Evolutionary conservation across 2,329 filamentous ascomycete genomes (phyloP).

Genomic region (Dothideomycetes sp.): DNA sequence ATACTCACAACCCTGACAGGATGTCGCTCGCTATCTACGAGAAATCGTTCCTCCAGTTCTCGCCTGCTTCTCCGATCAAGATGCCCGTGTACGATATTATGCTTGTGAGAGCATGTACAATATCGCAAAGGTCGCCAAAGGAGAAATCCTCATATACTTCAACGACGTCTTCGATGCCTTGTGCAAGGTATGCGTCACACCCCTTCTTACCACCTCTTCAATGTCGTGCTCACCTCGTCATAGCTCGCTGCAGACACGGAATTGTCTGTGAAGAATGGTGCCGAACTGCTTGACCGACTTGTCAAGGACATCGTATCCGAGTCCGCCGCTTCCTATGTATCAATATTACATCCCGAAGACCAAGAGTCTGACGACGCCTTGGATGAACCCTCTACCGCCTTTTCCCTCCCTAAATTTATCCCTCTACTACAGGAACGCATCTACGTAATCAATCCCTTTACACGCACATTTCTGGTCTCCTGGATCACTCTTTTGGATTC

Average conservation of each 20-base stretch:
- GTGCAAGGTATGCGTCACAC: constrained; percentile 58
- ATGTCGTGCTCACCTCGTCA: constrained; percentile 1
- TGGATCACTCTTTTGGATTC: constrained; percentile 95
- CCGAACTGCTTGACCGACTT: constrained; percentile 84
- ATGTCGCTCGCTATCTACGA: constrained; percentile 81
- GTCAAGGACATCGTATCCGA: constrained; percentile 96
- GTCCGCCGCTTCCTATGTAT: constrained; percentile 89
- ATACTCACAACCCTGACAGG: constrained; percentile 50
- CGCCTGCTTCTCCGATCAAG: constrained; percentile 95
- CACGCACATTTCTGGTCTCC: constrained; percentile 84
- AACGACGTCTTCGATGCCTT: constrained; percentile 97
- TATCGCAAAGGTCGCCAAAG: constrained; percentile 97
- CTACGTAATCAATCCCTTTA: constrained; percentile 88
- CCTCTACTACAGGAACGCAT: constrained; percentile 90
- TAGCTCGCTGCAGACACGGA: constrained; percentile 93
- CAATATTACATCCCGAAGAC: constrained; percentile 57
- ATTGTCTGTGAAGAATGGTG: constrained; percentile 94
- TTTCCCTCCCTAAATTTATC: constrained; percentile 83
- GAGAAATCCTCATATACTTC: constrained; percentile 93
- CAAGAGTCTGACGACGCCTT: constrained; percentile 30
- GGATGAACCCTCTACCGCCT: constrained; percentile 51
- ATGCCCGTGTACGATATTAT: constrained; percentile 94
- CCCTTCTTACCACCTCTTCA: too few species aligned
- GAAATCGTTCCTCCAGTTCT: constrained; percentile 93
- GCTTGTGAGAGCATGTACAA: constrained; percentile 99